A percentile compares a stretch with the other conserved stretches of the same genome.
These are phyloP conservation scores for Epichloe sp. DNA, from an alignment of 2,329 filamentous ascomycete species.

Conservation along the genomic window DNA sequence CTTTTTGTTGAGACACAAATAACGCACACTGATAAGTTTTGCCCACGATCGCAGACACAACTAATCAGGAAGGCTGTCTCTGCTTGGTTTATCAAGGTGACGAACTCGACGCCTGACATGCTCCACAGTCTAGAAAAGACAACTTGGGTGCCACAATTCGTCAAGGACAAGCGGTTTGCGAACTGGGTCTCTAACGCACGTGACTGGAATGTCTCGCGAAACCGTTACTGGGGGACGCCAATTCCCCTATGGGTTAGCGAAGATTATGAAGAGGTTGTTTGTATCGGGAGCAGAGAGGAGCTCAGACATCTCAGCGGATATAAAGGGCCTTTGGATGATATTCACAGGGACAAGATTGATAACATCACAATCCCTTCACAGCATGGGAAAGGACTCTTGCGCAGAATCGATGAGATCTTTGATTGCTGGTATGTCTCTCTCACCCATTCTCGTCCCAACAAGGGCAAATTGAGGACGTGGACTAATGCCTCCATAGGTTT, in stretches of 20 bases:
- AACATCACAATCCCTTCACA: slow-evolving; percentile 13
- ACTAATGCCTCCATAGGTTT: slow-evolving; percentile 7
- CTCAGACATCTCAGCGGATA: slow-evolving; percentile 14
- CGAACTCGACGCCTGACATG: slow-evolving; percentile 12
- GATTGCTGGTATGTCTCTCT: slow-evolving; percentile 14
- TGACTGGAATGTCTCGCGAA: slow-evolving; percentile 14
- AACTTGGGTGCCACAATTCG: slow-evolving; percentile 12
- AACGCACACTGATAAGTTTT: slow-evolving; percentile 14
- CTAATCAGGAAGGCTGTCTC: slow-evolving; percentile 16
- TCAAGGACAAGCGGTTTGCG: slow-evolving; percentile 15
- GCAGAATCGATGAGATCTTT: slow-evolving; percentile 14
- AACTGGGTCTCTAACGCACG: slow-evolving; percentile 14
- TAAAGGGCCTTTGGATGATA: slow-evolving; percentile 10
- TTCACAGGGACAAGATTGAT: slow-evolving; percentile 16
- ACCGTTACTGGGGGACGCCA: slow-evolving; percentile 15
- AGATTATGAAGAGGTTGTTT: slow-evolving; percentile 14
- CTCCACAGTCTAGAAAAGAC: slow-evolving; percentile 13
- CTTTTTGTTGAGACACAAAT: slow-evolving; percentile 12
- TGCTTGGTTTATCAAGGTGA: slow-evolving; percentile 16
- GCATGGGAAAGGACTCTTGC: slow-evolving; percentile 12
- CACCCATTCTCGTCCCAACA: no score
- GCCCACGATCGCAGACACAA: slow-evolving; percentile 15
- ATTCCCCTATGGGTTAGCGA: slow-evolving; percentile 16
- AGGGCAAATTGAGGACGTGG: background rate
- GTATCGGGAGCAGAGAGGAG: slow-evolving; percentile 13